These are phyloP conservation scores for Kurtzmaniella fragi DNA, from an alignment of 805 yeast genomes.

Conservation along the genomic window DNA sequence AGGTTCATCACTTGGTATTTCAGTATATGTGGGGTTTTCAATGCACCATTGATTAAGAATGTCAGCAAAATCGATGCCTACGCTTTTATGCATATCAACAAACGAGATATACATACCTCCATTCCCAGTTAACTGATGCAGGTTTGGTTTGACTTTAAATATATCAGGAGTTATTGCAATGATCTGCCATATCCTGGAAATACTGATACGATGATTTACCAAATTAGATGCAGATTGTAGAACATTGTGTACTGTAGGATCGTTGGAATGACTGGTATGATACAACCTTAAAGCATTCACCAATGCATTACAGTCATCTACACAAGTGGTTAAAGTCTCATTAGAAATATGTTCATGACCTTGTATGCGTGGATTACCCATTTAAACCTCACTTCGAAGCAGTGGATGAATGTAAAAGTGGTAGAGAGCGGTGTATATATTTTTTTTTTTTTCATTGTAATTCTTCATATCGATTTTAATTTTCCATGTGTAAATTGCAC, in stretches of 20 bases:
- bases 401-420: too few species aligned
- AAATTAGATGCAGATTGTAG: constrained; percentile 16
- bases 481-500: too few species aligned
- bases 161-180: constrained; percentile 13
- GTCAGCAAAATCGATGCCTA: constrained; percentile 6
- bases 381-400: too few species aligned
- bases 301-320: constrained; percentile 17
- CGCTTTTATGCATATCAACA: constrained; percentile 1
- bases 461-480: too few species aligned
- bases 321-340: neutral
- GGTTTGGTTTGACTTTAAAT: constrained; percentile 11
- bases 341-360: too few species aligned
- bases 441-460: too few species aligned
- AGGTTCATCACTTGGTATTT: constrained; percentile 5
- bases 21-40: neutral
- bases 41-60: constrained; percentile 1
- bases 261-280: constrained; percentile 25
- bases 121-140: constrained; percentile 8
- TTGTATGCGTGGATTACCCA: too few species aligned
- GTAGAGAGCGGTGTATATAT: too few species aligned
- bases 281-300: constrained; percentile 30
- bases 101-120: constrained; percentile 1
- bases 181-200: too few species aligned
- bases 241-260: constrained; percentile 18
- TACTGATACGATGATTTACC: too few species aligned